These are phyloP conservation scores for Ormosia emarginata DNA, from an alignment of 306 rosid species.

Conservation along the genomic window DNA sequence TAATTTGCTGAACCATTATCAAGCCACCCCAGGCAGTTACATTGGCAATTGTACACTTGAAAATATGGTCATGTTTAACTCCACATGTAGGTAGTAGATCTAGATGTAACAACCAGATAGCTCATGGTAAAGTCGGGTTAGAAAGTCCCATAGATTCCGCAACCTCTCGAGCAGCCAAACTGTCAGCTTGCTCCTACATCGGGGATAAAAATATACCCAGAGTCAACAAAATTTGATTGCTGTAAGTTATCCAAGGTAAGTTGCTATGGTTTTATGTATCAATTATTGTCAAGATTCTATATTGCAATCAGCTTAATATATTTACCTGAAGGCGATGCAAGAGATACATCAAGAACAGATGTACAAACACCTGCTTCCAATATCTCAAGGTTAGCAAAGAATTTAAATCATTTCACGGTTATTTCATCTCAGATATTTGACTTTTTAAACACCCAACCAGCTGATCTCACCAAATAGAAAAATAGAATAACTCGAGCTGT, in stretches of 20 bases:
- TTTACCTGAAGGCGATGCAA: slow-evolving; percentile 92
- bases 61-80: slow-evolving; percentile 13
- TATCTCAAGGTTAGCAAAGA: slow-evolving; percentile 33
- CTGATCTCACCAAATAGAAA: slow-evolving; percentile 71
- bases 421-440: slow-evolving; percentile 5
- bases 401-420: not conserved
- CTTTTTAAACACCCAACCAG: not conserved
- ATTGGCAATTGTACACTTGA: slow-evolving; percentile 22
- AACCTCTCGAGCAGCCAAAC: slow-evolving; percentile 64
- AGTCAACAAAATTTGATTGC: not conserved
- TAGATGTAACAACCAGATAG: slow-evolving; percentile 9
- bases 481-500: slow-evolving; percentile 68
- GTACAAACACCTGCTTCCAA: slow-evolving; percentile 82
- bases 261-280: not conserved
- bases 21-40: slow-evolving; percentile 23
- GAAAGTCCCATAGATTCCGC: slow-evolving; percentile 90
- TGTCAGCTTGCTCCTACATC: slow-evolving; percentile 80
- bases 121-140: slow-evolving; percentile 62
- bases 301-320: not conserved
- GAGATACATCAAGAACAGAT: slow-evolving; percentile 93
- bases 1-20: slow-evolving; percentile 13
- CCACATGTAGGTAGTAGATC: not conserved
- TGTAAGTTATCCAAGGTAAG: not conserved
- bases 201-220: not conserved
- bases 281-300: not conserved